A percentile compares a stretch with the other conserved stretches of the same genome.
Evolutionary conservation across 208 protist species (phyloP).

Genomic region (Crithidia mellificae): DNA sequence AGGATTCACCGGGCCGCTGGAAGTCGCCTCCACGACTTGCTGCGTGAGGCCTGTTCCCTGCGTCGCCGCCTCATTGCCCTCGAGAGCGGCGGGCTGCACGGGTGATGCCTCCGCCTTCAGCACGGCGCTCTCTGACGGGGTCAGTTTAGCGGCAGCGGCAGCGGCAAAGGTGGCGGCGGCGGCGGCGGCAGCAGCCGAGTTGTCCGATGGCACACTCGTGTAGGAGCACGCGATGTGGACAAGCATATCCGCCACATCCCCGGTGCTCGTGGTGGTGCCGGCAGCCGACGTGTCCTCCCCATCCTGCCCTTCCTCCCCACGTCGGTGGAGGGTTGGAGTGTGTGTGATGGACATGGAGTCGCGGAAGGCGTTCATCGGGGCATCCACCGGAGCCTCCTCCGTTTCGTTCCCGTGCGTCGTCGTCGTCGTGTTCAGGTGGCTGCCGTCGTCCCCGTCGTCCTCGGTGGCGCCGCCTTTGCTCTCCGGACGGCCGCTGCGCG

Average conservation of each 20-base stretch:
- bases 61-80: not conserved
- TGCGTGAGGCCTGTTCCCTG: not conserved
- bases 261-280: conserved; percentile 12
- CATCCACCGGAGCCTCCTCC: conserved; percentile 15
- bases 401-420: conserved; percentile 10
- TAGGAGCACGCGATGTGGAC: conserved; percentile 14
- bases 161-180: not conserved
- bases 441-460: not conserved
- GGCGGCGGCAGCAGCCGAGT: not conserved
- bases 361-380: conserved; percentile 28
- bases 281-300: conserved; percentile 22
- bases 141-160: not conserved
- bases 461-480: not conserved
- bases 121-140: not conserved
- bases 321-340: conserved; percentile 23
- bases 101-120: too few relatives aligned
- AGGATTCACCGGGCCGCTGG: not conserved
- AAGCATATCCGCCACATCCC: conserved; percentile 12
- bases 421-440: conserved; percentile 5
- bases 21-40: not conserved
- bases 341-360: conserved; percentile 28
- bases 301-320: not conserved
- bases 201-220: conserved; percentile 4
- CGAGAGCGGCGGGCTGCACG: too few relatives aligned
- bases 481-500: not conserved